Percentiles rank a stretch among this genome's conserved stretches.
phyloP scores from a whole-genome alignment of 768 basidiomycete genomes.

The Suillus discolor region DNA sequence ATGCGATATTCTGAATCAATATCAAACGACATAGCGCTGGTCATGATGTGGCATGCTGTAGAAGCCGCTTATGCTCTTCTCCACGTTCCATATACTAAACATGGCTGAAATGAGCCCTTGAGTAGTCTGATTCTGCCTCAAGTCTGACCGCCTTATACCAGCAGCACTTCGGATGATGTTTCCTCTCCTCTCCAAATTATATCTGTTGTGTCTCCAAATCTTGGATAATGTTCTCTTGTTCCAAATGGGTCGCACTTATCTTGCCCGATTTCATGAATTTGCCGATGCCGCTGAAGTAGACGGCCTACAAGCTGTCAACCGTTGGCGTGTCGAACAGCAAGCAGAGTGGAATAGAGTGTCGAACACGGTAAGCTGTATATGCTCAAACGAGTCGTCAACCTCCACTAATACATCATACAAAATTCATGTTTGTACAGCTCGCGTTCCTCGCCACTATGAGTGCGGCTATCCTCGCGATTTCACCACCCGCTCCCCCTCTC shows the following conservation, averaged over 20 bases:
- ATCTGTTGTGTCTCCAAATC: neutral
- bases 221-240: neutral
- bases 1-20: neutral
- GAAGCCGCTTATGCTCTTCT: no score
- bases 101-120: neutral
- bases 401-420: neutral
- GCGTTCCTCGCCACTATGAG: neutral
- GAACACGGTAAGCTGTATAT: neutral
- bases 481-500: neutral
- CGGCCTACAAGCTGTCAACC: neutral
- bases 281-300: neutral
- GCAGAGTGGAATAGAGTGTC: conserved; percentile 1
- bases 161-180: neutral
- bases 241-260: neutral
- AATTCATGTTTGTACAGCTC: neutral
- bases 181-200: neutral
- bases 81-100: neutral
- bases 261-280: neutral
- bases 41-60: neutral
- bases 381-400: neutral
- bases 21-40: neutral
- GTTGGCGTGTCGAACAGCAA: neutral
- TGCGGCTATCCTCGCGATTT: conserved; percentile 5
- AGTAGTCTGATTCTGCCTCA: neutral
- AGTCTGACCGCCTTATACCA: neutral